A percentile compares a stretch with the other conserved stretches of the same genome.
These are phyloP conservation scores for Pseudozyma sp. DNA, from an alignment of 1,284 basidiomycete genomes.

Conservation along the genomic window DNA sequence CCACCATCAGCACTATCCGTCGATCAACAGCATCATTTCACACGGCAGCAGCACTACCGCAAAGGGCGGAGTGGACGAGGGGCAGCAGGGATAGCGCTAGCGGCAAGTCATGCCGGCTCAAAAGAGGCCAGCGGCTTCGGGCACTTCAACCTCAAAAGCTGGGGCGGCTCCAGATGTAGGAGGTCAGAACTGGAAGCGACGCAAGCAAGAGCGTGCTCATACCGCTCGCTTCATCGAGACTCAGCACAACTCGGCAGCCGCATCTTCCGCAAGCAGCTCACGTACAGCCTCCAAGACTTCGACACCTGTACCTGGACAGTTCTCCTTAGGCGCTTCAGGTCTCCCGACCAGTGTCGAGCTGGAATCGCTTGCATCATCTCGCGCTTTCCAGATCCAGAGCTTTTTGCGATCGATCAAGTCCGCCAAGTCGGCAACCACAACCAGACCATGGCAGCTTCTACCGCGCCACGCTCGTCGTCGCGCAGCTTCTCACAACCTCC, in stretches of 20 bases:
- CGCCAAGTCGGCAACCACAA: conserved; percentile 50
- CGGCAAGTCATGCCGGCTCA: conserved; percentile 19
- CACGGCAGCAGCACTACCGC: no score
- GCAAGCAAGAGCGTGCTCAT: conserved; percentile 46
- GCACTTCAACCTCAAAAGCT: conserved; percentile 10
- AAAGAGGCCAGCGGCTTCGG: conserved; percentile 30
- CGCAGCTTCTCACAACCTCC: conserved; percentile 66
- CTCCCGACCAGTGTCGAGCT: conserved; percentile 50
- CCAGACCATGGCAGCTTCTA: conserved; percentile 67
- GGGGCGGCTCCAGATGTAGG: conserved; percentile 4
- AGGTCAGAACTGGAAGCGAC: conserved; percentile 46
- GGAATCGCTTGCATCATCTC: conserved; percentile 36
- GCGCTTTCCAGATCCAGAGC: conserved; percentile 53
- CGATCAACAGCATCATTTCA: no score
- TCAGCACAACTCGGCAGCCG: conserved; percentile 2
- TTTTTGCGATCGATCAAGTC: conserved; percentile 47
- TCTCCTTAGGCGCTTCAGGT: conserved; percentile 3
- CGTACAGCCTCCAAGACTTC: conserved; percentile 24
- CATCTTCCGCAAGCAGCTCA: conserved; percentile 30
- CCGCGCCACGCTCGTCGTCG: conserved; percentile 61
- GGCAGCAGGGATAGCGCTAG: not conserved
- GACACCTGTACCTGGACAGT: conserved; percentile 10
- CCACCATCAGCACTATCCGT: not conserved
- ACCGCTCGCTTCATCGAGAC: conserved; percentile 45
- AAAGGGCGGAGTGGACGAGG: no score